Base-by-base conservation (phyloP, 2,329 filamentous ascomycete species). In the Aspergillus floridensis region DNA sequence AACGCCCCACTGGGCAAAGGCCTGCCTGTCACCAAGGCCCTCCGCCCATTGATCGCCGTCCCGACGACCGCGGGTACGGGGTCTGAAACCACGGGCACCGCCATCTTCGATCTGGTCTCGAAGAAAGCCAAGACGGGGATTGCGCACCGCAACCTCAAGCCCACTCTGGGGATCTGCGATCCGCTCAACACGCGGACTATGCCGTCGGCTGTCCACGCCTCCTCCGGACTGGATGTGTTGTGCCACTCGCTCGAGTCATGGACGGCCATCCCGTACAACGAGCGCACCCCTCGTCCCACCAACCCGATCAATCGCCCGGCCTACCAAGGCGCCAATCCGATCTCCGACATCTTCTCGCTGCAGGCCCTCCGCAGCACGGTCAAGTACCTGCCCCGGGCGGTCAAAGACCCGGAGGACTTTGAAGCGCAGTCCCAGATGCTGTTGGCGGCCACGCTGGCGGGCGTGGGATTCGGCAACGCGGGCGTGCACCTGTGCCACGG, bases 361-460 rank as follows among this genome's bases (percentile, higher is more conserved):
- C 88, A 91, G 67, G 93, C 95, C 0, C 84, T 99, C 5, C 84
- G 86, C 31, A 85, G 86, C 68, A 96, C 93, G 0, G 87, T 97
- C 65, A 93, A 96, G 77, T 99, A 97, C 71, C 87, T 99, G 0
- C 95, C 93, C 0, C 86, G 93, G 58, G 89, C 92, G 0, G 90
- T 96, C 3, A 87, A 84, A 59, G 90, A 98, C 69, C 92, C 93
- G 0, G 92, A 96, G 35, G 95, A 99, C 74, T 82, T 86, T 61
- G 95, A 98, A 75, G 96, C 96, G 0, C 95, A 99, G 76, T 90
- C 86, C 32, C 88, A 98, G 76, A 99, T 99, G 96, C 83, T 99
- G 31, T 85, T 99, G 21, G 95, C 95, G 2, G 90, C 95, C 0
- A 99, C 95, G 0, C 81, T 99, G 2, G 95, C 96, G 0, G 95